Percentiles rank a stretch among this genome's conserved stretches.
These are phyloP conservation scores for Puccinellia tenuiflora DNA, from an alignment of 176 grass and related monocot species.

Conservation along the genomic window DNA sequence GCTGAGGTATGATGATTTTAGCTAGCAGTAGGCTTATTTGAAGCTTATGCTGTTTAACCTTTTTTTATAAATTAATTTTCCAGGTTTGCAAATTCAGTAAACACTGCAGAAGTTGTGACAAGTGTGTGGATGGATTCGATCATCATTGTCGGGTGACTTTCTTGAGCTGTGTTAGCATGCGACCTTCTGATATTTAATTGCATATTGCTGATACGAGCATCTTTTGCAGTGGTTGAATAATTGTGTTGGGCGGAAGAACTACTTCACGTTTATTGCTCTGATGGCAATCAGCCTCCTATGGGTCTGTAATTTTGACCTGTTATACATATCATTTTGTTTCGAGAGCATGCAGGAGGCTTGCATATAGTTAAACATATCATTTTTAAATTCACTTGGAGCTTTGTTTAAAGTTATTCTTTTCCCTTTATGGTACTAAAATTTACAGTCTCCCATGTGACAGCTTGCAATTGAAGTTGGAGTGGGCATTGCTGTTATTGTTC, in stretches of 20 bases:
- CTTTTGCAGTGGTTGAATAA: slow-evolving; percentile 95
- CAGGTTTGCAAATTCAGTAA: slow-evolving; percentile 96
- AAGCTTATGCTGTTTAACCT: slow-evolving; percentile 1
- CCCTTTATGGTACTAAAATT: slow-evolving; percentile 18
- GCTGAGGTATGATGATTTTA: slow-evolving; percentile 60
- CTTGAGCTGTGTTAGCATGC: slow-evolving; percentile 15
- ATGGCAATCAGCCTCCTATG: slow-evolving; percentile 92
- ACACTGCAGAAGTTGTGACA: slow-evolving; percentile 98
- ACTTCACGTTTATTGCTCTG: slow-evolving; percentile 79
- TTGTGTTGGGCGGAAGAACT: slow-evolving; percentile 96
- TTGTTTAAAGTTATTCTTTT: slow-evolving; percentile 8
- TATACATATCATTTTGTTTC: slow-evolving; percentile 3
- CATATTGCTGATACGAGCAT: slow-evolving; percentile 12
- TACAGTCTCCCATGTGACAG: slow-evolving; percentile 44
- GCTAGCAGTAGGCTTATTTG: neutral
- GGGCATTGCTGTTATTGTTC: slow-evolving; percentile 76
- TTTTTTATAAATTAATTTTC: slow-evolving; percentile 21
- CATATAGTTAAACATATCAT: neutral
- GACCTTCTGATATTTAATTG: slow-evolving; percentile 7
- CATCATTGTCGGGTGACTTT: slow-evolving; percentile 89
- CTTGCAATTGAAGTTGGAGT: slow-evolving; percentile 90
- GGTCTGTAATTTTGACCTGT: slow-evolving; percentile 41
- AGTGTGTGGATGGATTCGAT: slow-evolving; percentile 99
- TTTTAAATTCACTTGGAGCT: neutral
- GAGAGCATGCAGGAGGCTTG: neutral